phyloP scores from a whole-genome alignment of 192 early-diverging fungal species.

The Mortierella hygrophila region DNA sequence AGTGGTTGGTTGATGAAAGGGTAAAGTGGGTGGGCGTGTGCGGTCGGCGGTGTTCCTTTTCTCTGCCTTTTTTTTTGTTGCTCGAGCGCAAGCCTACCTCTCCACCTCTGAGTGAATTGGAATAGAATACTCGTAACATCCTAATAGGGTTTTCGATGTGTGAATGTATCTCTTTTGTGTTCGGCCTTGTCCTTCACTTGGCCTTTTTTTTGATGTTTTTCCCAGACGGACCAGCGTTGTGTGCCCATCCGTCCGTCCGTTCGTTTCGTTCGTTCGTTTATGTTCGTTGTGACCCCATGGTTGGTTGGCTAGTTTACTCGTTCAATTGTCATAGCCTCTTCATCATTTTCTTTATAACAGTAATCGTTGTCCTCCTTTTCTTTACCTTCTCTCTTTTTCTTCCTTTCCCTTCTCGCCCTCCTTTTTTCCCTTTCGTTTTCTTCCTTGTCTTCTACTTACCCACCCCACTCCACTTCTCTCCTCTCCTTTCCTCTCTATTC shows the following conservation, averaged over 20 bases:
- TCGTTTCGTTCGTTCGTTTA: not conserved
- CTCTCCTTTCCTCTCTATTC: not conserved
- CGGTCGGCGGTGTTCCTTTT: constrained; percentile 2
- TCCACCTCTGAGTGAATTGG: not conserved
- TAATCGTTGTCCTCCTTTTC: not conserved
- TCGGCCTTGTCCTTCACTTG: not conserved
- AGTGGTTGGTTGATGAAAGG: not conserved
- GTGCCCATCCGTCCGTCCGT: not conserved
- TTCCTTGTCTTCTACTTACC: constrained; percentile 4
- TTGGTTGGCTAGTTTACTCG: not conserved
- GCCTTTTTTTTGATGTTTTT: constrained; percentile 12
- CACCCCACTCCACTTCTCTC: not conserved
- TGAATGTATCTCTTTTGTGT: not conserved
- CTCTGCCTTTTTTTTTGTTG: not conserved
- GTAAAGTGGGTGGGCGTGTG: not conserved
- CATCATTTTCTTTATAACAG: not conserved
- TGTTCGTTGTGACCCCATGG: not conserved
- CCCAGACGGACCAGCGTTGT: constrained; percentile 11
- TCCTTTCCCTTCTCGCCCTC: not conserved
- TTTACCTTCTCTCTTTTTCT: not conserved
- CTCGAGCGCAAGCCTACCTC: not conserved
- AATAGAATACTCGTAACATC: not conserved
- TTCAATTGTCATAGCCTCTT: not conserved
- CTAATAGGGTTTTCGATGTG: not conserved
- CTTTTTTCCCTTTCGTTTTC: not conserved